Evolutionary conservation across 108 stramenopile genomes (phyloP), one percentile per base, ranked within the genome.

Genomic region (Skeletonema grethae): DNA sequence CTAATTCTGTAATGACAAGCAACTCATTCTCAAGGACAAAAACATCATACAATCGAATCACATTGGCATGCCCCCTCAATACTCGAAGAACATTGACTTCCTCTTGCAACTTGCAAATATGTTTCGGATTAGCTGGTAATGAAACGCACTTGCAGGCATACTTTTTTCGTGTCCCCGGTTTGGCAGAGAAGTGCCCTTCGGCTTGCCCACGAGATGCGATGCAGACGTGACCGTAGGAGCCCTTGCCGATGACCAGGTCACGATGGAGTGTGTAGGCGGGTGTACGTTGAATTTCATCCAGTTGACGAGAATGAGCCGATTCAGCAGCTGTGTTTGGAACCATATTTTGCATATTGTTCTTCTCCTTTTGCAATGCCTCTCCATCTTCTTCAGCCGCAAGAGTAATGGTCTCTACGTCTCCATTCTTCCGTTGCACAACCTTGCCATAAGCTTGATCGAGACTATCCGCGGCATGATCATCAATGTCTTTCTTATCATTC

Each of bases 121-220:
- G 92, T 71, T 93, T 96, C 20, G 95, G 91, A 72, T 96, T 92
- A 64, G 89, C 91, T 43, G 88, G 77, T 24, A 96, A 76, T 80
- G 90, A 86, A 77, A 96, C 92, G 63, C 91, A 96, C 71, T 96
- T 96, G 74, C 95, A 93, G 6, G 95, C 92, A 76, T 92, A 96
- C 72, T 96, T 96, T 63, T 91, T 92, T 46, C 92, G 74, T 67
- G 92, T 95, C 16, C 90, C 90, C 11, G 87, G 83, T 41, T 67
- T 67, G 29, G 43, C 45, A 6, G 69, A 72, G 28, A 70, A 72
- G 53, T 91, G 87, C 5, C 87, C 88, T 65, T 94, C 89, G 13
- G 89, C 73, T 74, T 91, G 91, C 9, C 91, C 95, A 18, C 92
- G 57, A 24, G 89, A 90, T 10, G 95, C 95, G 67, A 96, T 93